Evolutionary conservation across 345 rosid species (phyloP).

Genomic region (Dovyalis caffra): DNA sequence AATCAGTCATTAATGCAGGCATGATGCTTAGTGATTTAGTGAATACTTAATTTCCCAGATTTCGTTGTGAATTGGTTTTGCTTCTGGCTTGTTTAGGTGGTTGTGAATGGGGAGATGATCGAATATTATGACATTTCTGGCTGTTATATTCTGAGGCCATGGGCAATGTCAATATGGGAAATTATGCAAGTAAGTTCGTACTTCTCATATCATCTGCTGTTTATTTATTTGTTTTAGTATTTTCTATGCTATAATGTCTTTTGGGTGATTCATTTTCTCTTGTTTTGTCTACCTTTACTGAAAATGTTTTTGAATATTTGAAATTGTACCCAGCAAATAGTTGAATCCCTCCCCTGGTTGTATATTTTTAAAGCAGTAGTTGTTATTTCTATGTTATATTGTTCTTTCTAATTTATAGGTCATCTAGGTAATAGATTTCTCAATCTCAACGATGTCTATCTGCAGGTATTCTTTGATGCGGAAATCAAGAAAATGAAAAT

Average conservation of each 20-base stretch:
- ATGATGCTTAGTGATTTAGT: too few species aligned
- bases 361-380: not conserved
- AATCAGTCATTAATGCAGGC: not conserved
- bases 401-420: not conserved
- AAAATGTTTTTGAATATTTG: not conserved
- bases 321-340: not conserved
- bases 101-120: constrained; percentile 87
- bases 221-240: not conserved
- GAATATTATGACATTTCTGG: constrained; percentile 98
- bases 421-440: not conserved
- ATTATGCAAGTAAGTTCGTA: constrained; percentile 71
- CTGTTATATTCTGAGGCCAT: constrained; percentile 92
- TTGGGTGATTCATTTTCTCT: not conserved
- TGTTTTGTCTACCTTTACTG: not conserved
- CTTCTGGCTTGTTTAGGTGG: constrained; percentile 50
- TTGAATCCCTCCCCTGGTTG: not conserved
- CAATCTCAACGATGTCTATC: constrained; percentile 15
- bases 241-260: not conserved
- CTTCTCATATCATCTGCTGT: not conserved
- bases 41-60: too few species aligned
- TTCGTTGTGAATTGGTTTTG: not conserved
- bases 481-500: constrained; percentile 92
- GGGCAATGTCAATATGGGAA: constrained; percentile 98
- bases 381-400: not conserved
- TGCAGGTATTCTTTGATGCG: constrained; percentile 83